phyloP scores from a whole-genome alignment of 306 rosid species.

The Gleditsia sinensis region DNA sequence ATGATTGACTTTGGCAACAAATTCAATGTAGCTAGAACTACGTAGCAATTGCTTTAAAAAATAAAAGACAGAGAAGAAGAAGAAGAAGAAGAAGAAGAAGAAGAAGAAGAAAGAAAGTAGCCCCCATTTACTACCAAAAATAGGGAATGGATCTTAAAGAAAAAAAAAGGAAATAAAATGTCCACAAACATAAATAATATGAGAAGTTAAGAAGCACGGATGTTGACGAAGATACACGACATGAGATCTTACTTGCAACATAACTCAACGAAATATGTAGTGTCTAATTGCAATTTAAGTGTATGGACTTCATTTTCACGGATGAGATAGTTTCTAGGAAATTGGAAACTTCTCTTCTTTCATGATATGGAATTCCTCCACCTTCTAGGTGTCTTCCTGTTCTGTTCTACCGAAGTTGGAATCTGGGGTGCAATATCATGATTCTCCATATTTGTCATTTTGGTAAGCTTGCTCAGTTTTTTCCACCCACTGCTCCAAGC shows the following conservation, averaged over 20 bases:
- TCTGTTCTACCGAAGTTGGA: constrained; percentile 50
- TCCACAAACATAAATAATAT: no score
- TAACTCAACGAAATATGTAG: no score
- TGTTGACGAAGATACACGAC: no score
- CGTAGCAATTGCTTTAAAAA: constrained; percentile 18
- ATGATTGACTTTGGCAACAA: constrained; percentile 39
- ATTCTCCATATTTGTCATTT: constrained; percentile 53
- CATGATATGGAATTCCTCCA: constrained; percentile 97
- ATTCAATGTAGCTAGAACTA: constrained; percentile 34
- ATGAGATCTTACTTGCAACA: no score
- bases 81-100: no score
- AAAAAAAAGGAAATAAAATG: not conserved
- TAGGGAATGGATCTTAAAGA: constrained; percentile 1
- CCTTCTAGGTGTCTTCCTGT: constrained; percentile 70
- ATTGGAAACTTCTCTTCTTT: not conserved
- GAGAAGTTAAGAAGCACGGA: no score
- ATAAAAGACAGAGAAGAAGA: no score
- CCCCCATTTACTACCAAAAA: constrained; percentile 25
- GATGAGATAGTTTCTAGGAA: no score
- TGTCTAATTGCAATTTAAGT: no score
- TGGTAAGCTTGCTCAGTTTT: constrained; percentile 85
- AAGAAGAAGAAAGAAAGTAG: constrained; percentile 1
- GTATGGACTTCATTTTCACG: no score
- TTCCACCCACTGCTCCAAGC: constrained; percentile 99
- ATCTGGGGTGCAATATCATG: constrained; percentile 53